A percentile compares a stretch with the other conserved stretches of the same genome.
Evolutionary conservation across 495 filamentous ascomycete species (phyloP).

Genomic region (Parachaetomium inaequale): DNA sequence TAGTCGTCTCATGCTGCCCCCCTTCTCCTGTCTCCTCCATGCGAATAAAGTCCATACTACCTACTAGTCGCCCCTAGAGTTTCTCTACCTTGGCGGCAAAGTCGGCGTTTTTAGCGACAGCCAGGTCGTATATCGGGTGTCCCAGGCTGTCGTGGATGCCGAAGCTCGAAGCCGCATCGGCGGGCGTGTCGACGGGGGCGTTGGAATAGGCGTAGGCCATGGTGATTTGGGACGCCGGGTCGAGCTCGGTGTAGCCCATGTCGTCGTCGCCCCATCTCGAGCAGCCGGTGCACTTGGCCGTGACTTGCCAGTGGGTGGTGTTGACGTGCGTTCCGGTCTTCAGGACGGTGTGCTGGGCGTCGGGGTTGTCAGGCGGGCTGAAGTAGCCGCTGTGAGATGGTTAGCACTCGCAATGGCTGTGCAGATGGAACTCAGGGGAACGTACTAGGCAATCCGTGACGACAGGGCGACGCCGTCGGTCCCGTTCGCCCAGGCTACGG

Average conservation of each 20-base stretch:
- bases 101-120: conserved; percentile 26
- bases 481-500: conserved; percentile 44
- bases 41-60: background rate
- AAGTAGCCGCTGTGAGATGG: conserved; percentile 41
- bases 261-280: conserved; percentile 43
- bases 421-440: background rate
- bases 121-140: conserved; percentile 43
- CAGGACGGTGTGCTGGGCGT: conserved; percentile 40
- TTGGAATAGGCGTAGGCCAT: conserved; percentile 41
- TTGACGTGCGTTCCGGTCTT: conserved; percentile 42
- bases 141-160: conserved; percentile 46
- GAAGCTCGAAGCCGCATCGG: conserved; percentile 34
- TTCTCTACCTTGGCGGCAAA: conserved; percentile 27
- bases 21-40: background rate
- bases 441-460: conserved; percentile 44
- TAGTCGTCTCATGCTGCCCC: background rate
- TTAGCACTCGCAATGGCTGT: conserved; percentile 9
- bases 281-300: conserved; percentile 44
- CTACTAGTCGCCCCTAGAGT: background rate
- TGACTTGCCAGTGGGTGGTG: conserved; percentile 46
- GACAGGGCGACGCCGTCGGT: conserved; percentile 36
- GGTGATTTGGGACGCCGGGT: conserved; percentile 35
- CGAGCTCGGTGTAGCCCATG: conserved; percentile 38
- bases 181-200: conserved; percentile 36
- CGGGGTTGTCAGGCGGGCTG: conserved; percentile 34